Base-by-base conservation (phyloP, 106 monocot genomes). In the Ottelia alismoides region DNA sequence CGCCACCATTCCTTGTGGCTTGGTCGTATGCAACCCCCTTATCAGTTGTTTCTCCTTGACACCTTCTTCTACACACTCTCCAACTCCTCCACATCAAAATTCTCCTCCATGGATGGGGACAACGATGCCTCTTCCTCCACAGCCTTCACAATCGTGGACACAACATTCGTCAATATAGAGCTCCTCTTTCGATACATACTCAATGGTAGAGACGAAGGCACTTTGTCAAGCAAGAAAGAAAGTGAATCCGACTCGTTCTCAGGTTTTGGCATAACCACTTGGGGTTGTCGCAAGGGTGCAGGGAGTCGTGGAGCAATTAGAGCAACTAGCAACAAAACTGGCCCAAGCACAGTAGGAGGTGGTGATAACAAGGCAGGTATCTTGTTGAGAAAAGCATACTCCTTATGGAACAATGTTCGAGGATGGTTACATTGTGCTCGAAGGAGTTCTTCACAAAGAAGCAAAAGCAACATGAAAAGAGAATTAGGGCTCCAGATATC, bases 361-460 rank as follows among this genome's bases (percentile, higher is more conserved):
- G 6, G 40, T n/a, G n/a, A n/a, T n/a, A n/a, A n/a, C n/a, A n/a
- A n/a, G n/a, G n/a, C n/a, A n/a, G n/a, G n/a, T n/a, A n/a, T n/a
- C n/a, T n/a, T n/a, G n/a, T n/a, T n/a, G 16, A 6, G 10, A 16
- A 16, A 43, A 7, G 40, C 25, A 18, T 76, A 68, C 30, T 59
- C 67, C 32, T 75, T 72, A 44, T 55, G 40, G 63, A 85, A 51
- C 24, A 82, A 59, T 11, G 32, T 22, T 25, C 84, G 78, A 12
- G 82, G 62, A 46, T 66, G 49, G 44, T 88, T 3, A 88, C 78
- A 18, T 54, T 12, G n/a, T 49, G 69, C 51, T 88, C 69, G 11
- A 57, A 21, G 20, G 81, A 81, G 22, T 46, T 43, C 21, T 61
- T 84, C 17, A 73, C 63, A 66, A 60, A 96, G 84, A 88, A 96